Evolutionary conservation across 169 alveolate genomes (phyloP), one percentile per base, ranked within the genome.

Genomic region (Cardiosporidium cionae): DNA sequence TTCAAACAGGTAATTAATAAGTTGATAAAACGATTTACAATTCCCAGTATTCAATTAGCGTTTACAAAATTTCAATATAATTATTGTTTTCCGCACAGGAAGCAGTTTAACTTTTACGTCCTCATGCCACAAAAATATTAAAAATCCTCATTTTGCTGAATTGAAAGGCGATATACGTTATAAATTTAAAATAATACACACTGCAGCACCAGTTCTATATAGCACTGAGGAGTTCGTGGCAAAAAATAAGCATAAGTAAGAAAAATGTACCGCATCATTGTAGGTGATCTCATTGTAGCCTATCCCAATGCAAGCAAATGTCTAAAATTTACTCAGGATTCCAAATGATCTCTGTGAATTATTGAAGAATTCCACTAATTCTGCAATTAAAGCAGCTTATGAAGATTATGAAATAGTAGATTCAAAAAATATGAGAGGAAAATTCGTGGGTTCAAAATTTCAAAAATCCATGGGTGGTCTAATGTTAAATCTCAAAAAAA

Each of bases 121-220:
- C 23, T 72, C 83, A 32, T 76, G 83, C 0, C 87, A 82, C 70
- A 82, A 82, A 65, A 74, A 72, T 52, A 68, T 52, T 1, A 78
- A 32, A 2, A 82, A 78, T 29, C 75, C 68, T 27, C 70, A 75
- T n/a, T 82, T 72, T 69, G 65, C 63, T 25, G 54, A 54, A 28
- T 85, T 84, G 29, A 82, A 82, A 70, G 87, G 86, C 6, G 79
- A 70, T 29, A 80, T 77, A 0, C 67, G 80, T 2, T 25, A 68
- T 9, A 66, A 67, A 7, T 82, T 82, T 27, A 63, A 65, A 22
- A 64, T 82, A 31, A 66, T 67, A 31, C 87, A 82, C 71, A 78
- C 87, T 7, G 87, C 87, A 9, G 79, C 85, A 0, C 78, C 86
- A 9, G 87, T 82, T 33, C 74, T 65, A 16, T 82, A 82, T 73